These are phyloP conservation scores for Litsea cubeba DNA, from an alignment of 164 flowering plant species.

Conservation along the genomic window DNA sequence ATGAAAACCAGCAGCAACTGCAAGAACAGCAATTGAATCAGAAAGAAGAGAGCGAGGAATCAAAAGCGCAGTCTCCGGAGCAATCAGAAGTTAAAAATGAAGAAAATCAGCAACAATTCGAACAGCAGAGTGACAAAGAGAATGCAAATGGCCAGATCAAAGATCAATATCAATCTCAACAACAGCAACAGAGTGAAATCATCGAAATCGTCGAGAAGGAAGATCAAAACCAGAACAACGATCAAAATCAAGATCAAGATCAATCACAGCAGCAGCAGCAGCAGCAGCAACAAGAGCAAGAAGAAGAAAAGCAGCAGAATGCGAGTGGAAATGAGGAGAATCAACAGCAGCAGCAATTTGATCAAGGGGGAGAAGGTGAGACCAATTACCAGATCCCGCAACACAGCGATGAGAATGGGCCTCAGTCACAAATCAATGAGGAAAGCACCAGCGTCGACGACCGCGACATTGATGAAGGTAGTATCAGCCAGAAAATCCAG, in stretches of 20 bases:
- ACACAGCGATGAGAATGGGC: slow-evolving; percentile 11
- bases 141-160: neutral
- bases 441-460: slow-evolving; percentile 12
- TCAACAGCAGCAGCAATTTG: slow-evolving; percentile 1
- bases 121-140: neutral
- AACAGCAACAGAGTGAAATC: neutral
- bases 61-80: slow-evolving; percentile 8
- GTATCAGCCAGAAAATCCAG: neutral
- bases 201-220: no score
- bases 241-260: neutral
- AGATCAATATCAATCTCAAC: neutral
- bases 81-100: slow-evolving; percentile 9
- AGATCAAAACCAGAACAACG: no score
- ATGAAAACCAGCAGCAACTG: slow-evolving; percentile 2
- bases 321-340: slow-evolving; percentile 6
- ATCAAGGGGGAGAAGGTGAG: neutral
- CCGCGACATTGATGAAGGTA: slow-evolving; percentile 9
- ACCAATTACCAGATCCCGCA: neutral
- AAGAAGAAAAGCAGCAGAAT: neutral
- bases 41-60: neutral
- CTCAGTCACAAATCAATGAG: slow-evolving; percentile 1
- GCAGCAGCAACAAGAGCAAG: neutral
- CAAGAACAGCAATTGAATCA: slow-evolving; percentile 5
- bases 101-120: slow-evolving; percentile 3
- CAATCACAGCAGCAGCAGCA: neutral